These are phyloP conservation scores for Tremella yokohamensis DNA, from an alignment of 768 basidiomycete species.

Conservation along the genomic window DNA sequence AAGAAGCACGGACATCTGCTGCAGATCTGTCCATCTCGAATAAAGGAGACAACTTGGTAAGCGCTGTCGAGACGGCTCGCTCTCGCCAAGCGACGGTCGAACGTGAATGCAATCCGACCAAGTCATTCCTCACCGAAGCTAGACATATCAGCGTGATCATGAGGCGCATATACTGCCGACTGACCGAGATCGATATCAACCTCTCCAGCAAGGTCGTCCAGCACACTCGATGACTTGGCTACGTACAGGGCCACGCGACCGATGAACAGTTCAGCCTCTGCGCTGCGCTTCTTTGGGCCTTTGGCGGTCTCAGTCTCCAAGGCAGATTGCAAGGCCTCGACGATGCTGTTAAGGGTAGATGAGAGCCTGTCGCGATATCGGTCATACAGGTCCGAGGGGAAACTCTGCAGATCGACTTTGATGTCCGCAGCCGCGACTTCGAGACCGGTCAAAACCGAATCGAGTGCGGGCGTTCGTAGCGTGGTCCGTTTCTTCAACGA, in stretches of 20 bases:
- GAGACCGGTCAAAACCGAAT: slow-evolving; percentile 19
- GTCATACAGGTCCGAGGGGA: slow-evolving; percentile 18
- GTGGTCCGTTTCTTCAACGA: slow-evolving; percentile 20
- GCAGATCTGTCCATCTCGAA: slow-evolving; percentile 24
- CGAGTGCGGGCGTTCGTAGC: slow-evolving; percentile 33
- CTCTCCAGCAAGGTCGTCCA: slow-evolving; percentile 20
- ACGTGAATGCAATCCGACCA: slow-evolving; percentile 18
- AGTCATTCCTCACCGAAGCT: background rate
- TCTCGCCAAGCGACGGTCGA: slow-evolving; percentile 31
- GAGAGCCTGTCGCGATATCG: slow-evolving; percentile 14
- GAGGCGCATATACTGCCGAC: background rate
- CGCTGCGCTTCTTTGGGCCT: slow-evolving; percentile 13
- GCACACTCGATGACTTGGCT: slow-evolving; percentile 17
- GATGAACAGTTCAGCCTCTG: slow-evolving; percentile 34
- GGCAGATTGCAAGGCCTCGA: slow-evolving; percentile 13
- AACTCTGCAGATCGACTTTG: slow-evolving; percentile 22
- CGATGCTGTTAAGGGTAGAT: slow-evolving; percentile 11
- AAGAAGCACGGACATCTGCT: slow-evolving; percentile 23
- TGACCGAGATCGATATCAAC: slow-evolving; percentile 19
- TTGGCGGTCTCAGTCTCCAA: slow-evolving; percentile 12
- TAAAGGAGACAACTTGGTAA: slow-evolving; percentile 21
- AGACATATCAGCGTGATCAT: background rate
- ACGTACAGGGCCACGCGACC: slow-evolving; percentile 37
- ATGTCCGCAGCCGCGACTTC: slow-evolving; percentile 27
- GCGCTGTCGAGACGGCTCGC: slow-evolving; percentile 19